phyloP scores from a whole-genome alignment of 169 alveolate genomes.

The Cryptosporidium sp. region DNA sequence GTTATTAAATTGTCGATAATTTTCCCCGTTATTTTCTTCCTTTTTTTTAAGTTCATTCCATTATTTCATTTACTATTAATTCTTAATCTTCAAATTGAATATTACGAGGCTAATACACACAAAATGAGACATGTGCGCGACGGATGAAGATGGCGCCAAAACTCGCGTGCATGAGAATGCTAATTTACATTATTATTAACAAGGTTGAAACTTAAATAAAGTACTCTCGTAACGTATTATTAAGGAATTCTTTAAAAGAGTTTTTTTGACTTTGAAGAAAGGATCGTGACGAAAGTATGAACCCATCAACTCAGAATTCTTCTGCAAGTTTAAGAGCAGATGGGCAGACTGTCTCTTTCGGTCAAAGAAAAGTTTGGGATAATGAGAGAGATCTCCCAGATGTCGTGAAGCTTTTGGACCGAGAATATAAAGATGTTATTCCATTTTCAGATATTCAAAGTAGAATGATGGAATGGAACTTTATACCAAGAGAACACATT shows the following conservation, averaged over 20 bases:
- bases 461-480: conserved; percentile 73
- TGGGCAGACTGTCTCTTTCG: conserved; percentile 74
- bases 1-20: not conserved
- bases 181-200: not conserved
- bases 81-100: not conserved
- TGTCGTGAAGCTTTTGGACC: conserved; percentile 48
- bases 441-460: conserved; percentile 58
- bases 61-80: not conserved
- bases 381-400: conserved; percentile 69
- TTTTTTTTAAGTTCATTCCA: not conserved
- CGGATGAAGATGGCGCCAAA: conserved; percentile 40
- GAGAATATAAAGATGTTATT: conserved; percentile 65
- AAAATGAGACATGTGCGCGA: conserved; percentile 65
- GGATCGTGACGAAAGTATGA: conserved; percentile 40
- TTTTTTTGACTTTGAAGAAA: conserved; percentile 8
- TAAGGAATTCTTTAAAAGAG: conserved; percentile 3
- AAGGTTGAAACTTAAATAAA: not conserved
- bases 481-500: conserved; percentile 70
- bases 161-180: conserved; percentile 73
- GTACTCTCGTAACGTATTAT: conserved; percentile 5
- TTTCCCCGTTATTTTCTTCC: too few relatives aligned
- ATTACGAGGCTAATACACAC: not conserved
- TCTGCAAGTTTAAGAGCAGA: conserved; percentile 70
- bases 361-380: conserved; percentile 74
- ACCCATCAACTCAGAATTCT: conserved; percentile 68